These are phyloP conservation scores for Diaporthe eres DNA, from an alignment of 2,329 filamentous ascomycete species.

Conservation along the genomic window DNA sequence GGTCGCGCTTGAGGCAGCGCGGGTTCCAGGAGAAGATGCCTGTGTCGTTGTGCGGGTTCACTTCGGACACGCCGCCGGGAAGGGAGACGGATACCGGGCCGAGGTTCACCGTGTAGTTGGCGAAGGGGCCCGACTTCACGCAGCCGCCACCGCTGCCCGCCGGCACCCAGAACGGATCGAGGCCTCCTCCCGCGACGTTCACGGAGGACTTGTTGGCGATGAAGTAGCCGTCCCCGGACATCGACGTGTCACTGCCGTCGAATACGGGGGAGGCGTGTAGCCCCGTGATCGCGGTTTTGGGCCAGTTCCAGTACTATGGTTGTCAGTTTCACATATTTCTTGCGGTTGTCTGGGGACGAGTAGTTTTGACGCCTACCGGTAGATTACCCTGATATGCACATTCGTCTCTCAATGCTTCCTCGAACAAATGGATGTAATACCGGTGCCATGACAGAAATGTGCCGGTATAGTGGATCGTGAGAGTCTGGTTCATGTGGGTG, in stretches of 20 bases:
- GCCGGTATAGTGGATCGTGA: conserved; percentile 32
- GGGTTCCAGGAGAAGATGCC: conserved; percentile 53
- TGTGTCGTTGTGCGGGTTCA: conserved; percentile 43
- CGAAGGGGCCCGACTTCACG: conserved; percentile 61
- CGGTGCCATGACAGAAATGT: conserved; percentile 37
- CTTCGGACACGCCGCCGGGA: conserved; percentile 45
- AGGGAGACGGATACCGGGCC: conserved; percentile 51
- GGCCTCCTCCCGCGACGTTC: conserved; percentile 27
- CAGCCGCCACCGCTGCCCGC: conserved; percentile 66
- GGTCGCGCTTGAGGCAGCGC: conserved; percentile 55
- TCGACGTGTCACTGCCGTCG: conserved; percentile 55
- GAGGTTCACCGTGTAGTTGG: conserved; percentile 54
- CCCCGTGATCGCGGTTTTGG: conserved; percentile 58
- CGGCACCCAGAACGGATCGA: conserved; percentile 52
- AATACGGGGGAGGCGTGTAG: conserved; percentile 63
- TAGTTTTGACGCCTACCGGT: conserved; percentile 22
- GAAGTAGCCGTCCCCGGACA: conserved; percentile 59
- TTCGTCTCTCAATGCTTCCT: conserved; percentile 32
- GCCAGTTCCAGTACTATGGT: conserved; percentile 61
- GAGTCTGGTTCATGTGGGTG: conserved; percentile 43
- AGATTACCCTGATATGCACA: conserved; percentile 42
- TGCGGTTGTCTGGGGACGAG: background rate
- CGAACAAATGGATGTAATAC: conserved; percentile 25
- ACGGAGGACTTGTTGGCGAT: conserved; percentile 51
- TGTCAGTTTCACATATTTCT: background rate